Evolutionary conservation across 805 yeast species (phyloP).

Genomic region (Wickerhamomyces xylosicus): DNA sequence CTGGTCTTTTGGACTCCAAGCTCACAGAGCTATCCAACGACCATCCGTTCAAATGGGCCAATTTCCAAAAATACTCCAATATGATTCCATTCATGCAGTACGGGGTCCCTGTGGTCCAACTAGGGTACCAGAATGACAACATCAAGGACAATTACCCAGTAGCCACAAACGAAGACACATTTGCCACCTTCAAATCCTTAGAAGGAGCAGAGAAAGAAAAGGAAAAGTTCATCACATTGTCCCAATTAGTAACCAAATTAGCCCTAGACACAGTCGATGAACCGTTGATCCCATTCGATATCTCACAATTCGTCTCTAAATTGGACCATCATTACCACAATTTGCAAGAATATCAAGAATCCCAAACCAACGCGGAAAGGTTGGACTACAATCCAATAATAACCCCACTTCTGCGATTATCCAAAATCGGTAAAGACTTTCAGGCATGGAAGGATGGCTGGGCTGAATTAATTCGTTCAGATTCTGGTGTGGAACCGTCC

Average conservation of each 20-base stretch:
- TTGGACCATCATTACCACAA: conserved; percentile 36
- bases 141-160: conserved; percentile 27
- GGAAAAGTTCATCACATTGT: conserved; percentile 44
- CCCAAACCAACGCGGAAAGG: conserved; percentile 12
- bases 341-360: conserved; percentile 29
- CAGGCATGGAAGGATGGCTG: conserved; percentile 53
- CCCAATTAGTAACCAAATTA: conserved; percentile 42
- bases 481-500: conserved; percentile 63
- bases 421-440: conserved; percentile 34
- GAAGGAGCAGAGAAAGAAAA: conserved; percentile 28
- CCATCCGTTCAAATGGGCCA: conserved; percentile 39
- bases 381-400: conserved; percentile 21
- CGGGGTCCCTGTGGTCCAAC: conserved; percentile 63
- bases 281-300: conserved; percentile 66
- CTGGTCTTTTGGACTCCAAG: conserved; percentile 13
- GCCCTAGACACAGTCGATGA: conserved; percentile 56
- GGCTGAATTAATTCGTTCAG: conserved; percentile 41
- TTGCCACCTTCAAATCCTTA: conserved; percentile 38
- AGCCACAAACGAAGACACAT: conserved; percentile 55
- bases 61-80: conserved; percentile 41
- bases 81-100: conserved; percentile 52
- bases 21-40: conserved; percentile 23
- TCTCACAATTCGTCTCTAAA: conserved; percentile 33
- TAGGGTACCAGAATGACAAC: conserved; percentile 34
- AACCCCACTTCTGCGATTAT: conserved; percentile 27